Evolutionary conservation across 441 rosid genomes (phyloP).

Genomic region (Adansonia grandidieri): DNA sequence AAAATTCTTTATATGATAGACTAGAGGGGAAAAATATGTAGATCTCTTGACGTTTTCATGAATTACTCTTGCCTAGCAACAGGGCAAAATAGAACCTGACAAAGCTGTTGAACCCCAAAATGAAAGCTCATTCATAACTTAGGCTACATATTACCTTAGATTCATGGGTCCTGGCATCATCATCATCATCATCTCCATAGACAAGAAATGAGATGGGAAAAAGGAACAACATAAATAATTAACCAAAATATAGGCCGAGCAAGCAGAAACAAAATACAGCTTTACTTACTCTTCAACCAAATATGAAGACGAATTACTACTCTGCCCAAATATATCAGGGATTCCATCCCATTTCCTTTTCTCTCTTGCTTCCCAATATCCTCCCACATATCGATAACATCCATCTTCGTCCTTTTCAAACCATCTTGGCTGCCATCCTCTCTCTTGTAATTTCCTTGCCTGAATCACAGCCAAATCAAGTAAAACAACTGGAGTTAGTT

Average conservation of each 20-base stretch:
- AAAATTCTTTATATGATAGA: neutral
- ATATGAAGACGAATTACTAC: conserved; percentile 36
- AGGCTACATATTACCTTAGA: conserved; percentile 18
- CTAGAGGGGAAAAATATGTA: neutral
- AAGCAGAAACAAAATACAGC: conserved; percentile 20
- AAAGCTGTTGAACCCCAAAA: conserved; percentile 4
- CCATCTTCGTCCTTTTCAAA: conserved; percentile 81
- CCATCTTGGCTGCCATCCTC: conserved; percentile 98
- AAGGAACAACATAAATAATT: neutral
- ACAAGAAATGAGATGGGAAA: neutral
- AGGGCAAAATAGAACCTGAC: neutral
- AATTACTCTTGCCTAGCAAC: neutral
- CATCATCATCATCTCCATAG: conserved; percentile 6
- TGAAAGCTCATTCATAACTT: conserved; percentile 23
- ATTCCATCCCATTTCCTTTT: conserved; percentile 67
- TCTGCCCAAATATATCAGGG: conserved; percentile 73
- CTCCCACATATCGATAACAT: conserved; percentile 73
- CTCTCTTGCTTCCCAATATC: conserved; percentile 94
- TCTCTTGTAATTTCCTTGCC: conserved; percentile 97
- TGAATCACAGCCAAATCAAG: conserved; percentile 28
- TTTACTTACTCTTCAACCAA: conserved; percentile 41
- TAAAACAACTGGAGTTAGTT: neutral
- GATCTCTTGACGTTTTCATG: neutral
- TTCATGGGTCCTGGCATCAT: conserved; percentile 7
- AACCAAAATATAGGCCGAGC: conserved; percentile 6